These are phyloP conservation scores for Cercospora berteroae DNA, from an alignment of 2,329 filamentous ascomycete genomes.

Conservation along the genomic window DNA sequence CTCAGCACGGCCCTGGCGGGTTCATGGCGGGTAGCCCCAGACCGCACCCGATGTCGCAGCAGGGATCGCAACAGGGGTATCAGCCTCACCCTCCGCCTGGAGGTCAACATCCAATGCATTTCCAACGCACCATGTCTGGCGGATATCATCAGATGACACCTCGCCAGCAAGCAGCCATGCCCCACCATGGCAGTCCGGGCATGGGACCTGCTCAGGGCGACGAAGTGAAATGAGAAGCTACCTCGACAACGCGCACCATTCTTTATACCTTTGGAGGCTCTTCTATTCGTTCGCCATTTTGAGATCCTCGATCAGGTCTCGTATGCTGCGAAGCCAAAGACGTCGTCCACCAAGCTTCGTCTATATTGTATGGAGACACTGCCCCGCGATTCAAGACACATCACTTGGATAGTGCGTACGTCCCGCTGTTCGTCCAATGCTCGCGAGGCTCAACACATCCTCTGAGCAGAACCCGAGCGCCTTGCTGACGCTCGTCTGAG, in stretches of 20 bases:
- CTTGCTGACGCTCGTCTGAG: neutral
- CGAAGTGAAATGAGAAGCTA: slow-evolving; percentile 33
- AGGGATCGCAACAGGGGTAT: slow-evolving; percentile 88
- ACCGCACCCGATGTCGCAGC: slow-evolving; percentile 87
- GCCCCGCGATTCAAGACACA: neutral
- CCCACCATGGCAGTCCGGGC: slow-evolving; percentile 33
- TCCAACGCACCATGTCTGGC: slow-evolving; percentile 33
- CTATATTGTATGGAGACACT: neutral
- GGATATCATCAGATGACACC: slow-evolving; percentile 39
- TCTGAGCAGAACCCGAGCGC: neutral
- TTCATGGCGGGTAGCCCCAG: slow-evolving; percentile 78
- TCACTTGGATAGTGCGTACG: neutral
- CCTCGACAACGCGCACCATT: neutral
- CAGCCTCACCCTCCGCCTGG: slow-evolving; percentile 28
- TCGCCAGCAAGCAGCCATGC: slow-evolving; percentile 34
- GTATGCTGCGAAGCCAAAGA: neutral
- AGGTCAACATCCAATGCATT: slow-evolving; percentile 29
- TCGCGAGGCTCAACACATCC: neutral
- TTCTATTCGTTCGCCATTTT: neutral
- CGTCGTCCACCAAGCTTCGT: neutral
- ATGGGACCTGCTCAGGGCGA: slow-evolving; percentile 31
- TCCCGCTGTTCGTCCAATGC: neutral
- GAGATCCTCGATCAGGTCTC: neutral
- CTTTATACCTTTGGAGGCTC: neutral
- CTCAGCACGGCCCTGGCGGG: slow-evolving; percentile 44